Evolutionary conservation across 352 stramenopile species (phyloP).

Genomic region (Phytophthora idaei): DNA sequence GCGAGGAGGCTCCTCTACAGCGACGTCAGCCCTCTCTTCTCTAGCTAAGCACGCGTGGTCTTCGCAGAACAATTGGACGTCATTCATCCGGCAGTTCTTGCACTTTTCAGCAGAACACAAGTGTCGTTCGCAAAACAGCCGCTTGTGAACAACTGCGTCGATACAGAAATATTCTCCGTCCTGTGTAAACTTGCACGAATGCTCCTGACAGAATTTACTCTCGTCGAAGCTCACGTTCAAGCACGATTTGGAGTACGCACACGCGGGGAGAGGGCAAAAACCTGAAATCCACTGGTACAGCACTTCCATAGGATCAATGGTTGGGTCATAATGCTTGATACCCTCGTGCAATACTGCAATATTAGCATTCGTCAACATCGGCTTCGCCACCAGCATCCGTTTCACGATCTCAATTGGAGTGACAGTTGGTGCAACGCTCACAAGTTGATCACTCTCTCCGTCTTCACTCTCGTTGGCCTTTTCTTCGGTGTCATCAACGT

Average conservation of each 20-base stretch:
- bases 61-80: slow-evolving; percentile 48
- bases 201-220: slow-evolving; percentile 39
- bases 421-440: neutral
- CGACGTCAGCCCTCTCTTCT: slow-evolving; percentile 21
- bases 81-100: slow-evolving; percentile 37
- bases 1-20: slow-evolving; percentile 49
- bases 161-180: slow-evolving; percentile 35
- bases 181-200: slow-evolving; percentile 40
- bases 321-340: slow-evolving; percentile 65
- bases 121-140: slow-evolving; percentile 50
- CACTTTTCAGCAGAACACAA: slow-evolving; percentile 48
- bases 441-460: neutral
- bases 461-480: slow-evolving; percentile 1
- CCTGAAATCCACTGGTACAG: slow-evolving; percentile 64
- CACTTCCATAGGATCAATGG: slow-evolving; percentile 60
- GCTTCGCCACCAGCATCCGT: slow-evolving; percentile 16
- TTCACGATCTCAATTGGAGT: slow-evolving; percentile 8
- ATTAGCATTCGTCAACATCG: slow-evolving; percentile 31
- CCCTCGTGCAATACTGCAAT: slow-evolving; percentile 47
- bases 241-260: slow-evolving; percentile 42
- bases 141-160: slow-evolving; percentile 28
- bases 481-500: slow-evolving; percentile 8
- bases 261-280: slow-evolving; percentile 52
- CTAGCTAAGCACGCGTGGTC: slow-evolving; percentile 52
- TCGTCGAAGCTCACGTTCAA: slow-evolving; percentile 30